A percentile compares a stretch with the other conserved stretches of the same genome.
phyloP scores from a whole-genome alignment of 2,329 filamentous ascomycete genomes.

The Scedosporium apiospermum region DNA sequence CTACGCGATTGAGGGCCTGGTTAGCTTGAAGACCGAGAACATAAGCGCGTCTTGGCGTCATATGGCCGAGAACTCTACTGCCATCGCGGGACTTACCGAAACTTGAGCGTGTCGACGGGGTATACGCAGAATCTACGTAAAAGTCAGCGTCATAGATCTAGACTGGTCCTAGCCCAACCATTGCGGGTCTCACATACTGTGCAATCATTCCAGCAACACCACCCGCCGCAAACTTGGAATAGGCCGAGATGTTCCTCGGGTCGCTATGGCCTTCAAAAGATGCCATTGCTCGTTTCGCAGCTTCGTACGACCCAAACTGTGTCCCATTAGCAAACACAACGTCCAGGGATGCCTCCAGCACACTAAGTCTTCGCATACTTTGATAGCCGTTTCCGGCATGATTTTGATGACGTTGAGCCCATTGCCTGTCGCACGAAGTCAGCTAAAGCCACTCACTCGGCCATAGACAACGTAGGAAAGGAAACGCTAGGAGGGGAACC shows the following conservation, averaged over 20 bases:
- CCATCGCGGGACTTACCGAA: constrained; percentile 29
- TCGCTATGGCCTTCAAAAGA: constrained; percentile 82
- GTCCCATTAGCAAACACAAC: background rate
- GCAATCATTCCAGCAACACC: constrained; percentile 90
- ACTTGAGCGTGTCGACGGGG: constrained; percentile 76
- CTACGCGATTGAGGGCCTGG: constrained; percentile 35
- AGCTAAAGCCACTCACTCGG: constrained; percentile 6
- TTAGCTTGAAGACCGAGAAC: constrained; percentile 12
- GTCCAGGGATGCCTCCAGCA: background rate
- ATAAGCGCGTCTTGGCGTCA: background rate
- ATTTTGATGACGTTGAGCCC: constrained; percentile 95
- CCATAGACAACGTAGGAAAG: background rate
- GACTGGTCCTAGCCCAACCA: background rate
- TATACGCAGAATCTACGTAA: constrained; percentile 72
- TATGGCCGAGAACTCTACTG: background rate
- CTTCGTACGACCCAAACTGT: constrained; percentile 88
- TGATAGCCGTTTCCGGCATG: constrained; percentile 97
- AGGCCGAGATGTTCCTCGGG: constrained; percentile 65
- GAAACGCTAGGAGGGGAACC: background rate
- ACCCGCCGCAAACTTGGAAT: constrained; percentile 84
- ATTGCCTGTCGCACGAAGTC: constrained; percentile 53
- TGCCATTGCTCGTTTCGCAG: constrained; percentile 79
- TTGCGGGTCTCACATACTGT: constrained; percentile 48
- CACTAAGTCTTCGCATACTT: constrained; percentile 29
- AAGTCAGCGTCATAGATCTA: constrained; percentile 13